Conservation (phyloP, 2,329 filamentous ascomycete species). For the Apiospora hydei region DNA sequence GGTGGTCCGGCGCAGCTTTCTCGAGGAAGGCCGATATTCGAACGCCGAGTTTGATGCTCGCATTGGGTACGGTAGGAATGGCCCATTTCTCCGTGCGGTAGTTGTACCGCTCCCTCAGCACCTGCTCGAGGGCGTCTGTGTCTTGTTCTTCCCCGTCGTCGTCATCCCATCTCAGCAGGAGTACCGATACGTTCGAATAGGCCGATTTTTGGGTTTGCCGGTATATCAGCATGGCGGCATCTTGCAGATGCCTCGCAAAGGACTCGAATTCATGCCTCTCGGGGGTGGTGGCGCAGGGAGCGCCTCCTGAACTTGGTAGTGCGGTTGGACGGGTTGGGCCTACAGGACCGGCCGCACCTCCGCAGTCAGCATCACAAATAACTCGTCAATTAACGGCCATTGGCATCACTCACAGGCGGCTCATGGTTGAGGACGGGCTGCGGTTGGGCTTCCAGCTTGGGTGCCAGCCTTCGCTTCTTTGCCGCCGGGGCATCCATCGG, state of each 20-base stretch:
- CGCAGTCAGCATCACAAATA: conserved; percentile 28
- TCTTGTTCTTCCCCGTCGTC: conserved; percentile 62
- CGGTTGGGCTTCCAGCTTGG: conserved; percentile 44
- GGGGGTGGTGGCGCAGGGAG: conserved; percentile 38
- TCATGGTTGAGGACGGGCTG: conserved; percentile 39
- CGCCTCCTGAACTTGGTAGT: conserved; percentile 35
- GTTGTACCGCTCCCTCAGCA: conserved; percentile 66
- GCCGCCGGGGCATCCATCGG: conserved; percentile 43
- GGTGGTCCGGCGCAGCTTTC: conserved; percentile 62
- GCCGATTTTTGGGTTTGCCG: conserved; percentile 65
- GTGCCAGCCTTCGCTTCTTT: conserved; percentile 50
- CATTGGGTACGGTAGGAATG: conserved; percentile 66
- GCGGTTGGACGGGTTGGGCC: conserved; percentile 18
- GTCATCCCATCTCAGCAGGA: conserved; percentile 69
- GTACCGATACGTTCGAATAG: conserved; percentile 65
- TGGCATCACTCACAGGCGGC: conserved; percentile 37
- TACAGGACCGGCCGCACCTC: conserved; percentile 23
- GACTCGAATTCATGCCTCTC: conserved; percentile 70
- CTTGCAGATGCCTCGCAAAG: conserved; percentile 71
- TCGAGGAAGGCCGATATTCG: conserved; percentile 68
- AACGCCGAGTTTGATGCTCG: conserved; percentile 67
- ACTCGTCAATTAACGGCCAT: conserved; percentile 21
- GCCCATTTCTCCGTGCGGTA: conserved; percentile 67
- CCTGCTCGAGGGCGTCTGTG: conserved; percentile 60
- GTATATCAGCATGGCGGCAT: conserved; percentile 72